phyloP scores from a whole-genome alignment of 1,284 basidiomycete genomes.

The Melampsora larici-populina region DNA sequence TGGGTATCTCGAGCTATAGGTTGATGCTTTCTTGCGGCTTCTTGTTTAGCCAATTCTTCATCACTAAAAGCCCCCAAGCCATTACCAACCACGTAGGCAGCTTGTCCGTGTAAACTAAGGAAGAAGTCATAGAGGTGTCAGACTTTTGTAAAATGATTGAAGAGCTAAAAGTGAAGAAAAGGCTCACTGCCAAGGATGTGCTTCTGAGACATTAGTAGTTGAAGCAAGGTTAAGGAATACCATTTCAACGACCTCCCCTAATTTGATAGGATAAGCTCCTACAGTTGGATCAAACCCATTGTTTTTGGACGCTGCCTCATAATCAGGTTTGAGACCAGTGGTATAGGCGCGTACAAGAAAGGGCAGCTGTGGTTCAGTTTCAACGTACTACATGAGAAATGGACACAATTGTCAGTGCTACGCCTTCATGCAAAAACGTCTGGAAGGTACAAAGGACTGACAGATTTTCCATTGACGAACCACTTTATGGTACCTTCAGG shows the following conservation, averaged over 20 bases:
- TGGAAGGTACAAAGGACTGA: not conserved
- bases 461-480: constrained; percentile 27
- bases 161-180: not conserved
- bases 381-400: not conserved
- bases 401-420: not conserved
- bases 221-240: constrained; percentile 37
- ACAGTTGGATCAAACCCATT: constrained; percentile 26
- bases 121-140: not conserved
- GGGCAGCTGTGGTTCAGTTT: constrained; percentile 20
- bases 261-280: constrained; percentile 33
- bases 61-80: constrained; percentile 28
- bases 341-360: constrained; percentile 33
- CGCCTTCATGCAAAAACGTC: not conserved
- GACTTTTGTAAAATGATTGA: not conserved
- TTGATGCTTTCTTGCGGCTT: not conserved
- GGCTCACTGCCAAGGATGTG: constrained; percentile 41
- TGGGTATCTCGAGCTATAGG: constrained; percentile 30
- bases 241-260: constrained; percentile 27
- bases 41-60: constrained; percentile 10
- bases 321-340: constrained; percentile 23
- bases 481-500: constrained; percentile 14
- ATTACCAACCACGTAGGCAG: constrained; percentile 10
- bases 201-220: constrained; percentile 4
- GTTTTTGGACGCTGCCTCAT: constrained; percentile 7
- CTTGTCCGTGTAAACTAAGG: constrained; percentile 29